Evolutionary conservation across 345 rosid species (phyloP).

Genomic region (Hypericum androsaemum): DNA sequence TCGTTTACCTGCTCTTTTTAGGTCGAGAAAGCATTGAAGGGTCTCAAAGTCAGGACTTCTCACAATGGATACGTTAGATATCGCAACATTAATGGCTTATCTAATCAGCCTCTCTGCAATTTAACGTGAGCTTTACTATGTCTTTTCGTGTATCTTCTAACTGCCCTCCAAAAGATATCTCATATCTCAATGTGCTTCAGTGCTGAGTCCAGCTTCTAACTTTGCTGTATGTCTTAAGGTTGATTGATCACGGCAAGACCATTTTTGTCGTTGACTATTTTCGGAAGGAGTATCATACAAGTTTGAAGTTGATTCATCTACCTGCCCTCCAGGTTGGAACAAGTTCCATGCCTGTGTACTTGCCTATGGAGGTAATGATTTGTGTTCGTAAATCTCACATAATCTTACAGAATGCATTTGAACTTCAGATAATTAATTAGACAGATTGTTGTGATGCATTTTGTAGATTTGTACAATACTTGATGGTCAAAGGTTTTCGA

Average conservation of each 20-base stretch:
- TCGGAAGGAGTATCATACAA: conserved; percentile 28
- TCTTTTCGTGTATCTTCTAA: not conserved
- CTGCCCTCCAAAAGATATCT: too few relatives aligned
- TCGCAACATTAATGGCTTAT: conserved; percentile 42
- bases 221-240: conserved; percentile 25
- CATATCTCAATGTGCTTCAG: too few relatives aligned
- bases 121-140: conserved; percentile 33
- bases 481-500: conserved; percentile 49
- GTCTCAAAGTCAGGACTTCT: conserved; percentile 32
- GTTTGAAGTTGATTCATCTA: conserved; percentile 22
- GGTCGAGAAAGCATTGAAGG: conserved; percentile 49
- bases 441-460: not conserved
- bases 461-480: conserved; percentile 49
- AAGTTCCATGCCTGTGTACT: conserved; percentile 38
- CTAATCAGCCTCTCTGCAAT: conserved; percentile 31
- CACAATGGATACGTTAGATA: conserved; percentile 17
- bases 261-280: conserved; percentile 47
- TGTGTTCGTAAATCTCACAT: not conserved
- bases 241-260: conserved; percentile 30
- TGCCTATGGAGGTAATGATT: conserved; percentile 72
- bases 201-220: too few relatives aligned
- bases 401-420: not conserved
- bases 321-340: conserved; percentile 62
- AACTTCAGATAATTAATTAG: not conserved
- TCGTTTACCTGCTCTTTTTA: conserved; percentile 4